Base-by-base conservation (phyloP, 768 basidiomycete genomes). In the Calvatia gigantea region DNA sequence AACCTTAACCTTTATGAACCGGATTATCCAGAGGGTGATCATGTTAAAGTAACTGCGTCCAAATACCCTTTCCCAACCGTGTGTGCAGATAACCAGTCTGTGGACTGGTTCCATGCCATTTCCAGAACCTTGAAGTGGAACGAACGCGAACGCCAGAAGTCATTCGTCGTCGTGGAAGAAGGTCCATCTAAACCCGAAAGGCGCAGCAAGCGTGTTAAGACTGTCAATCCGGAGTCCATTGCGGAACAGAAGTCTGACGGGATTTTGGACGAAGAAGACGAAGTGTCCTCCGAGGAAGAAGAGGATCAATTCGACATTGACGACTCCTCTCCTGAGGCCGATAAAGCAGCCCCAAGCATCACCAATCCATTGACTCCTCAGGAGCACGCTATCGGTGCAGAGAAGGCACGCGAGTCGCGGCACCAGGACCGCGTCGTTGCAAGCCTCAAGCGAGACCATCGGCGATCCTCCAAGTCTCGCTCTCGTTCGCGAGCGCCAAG, bases 21-120 rank as follows among this genome's bases (percentile, higher is more conserved):
- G 31, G 3, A 50, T 52, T 29, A 47, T 59, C 33, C 74, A 98
- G 95, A 98, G 87, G 97, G 97, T 38, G 97, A 99, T 65, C 96
- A 98, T 67, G 98, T 99, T 75, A 98, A 96, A 73, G 87, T 99
- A 55, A 94, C 91, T 1, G 96, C 97, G 0, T 97, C 94, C 1
- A 92, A 88, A 67, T 99, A 92, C 69, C 97, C 97, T 4, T 98
- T 98, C 80, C 97, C 97, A 6, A 98, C 97, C 2, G 94, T 99
- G 5, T 98, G 96, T 65, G 94, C 93, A 6, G 92, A 97, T 67
- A 97, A 95, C 59, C 95, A 97, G 67, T 97, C 94, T 17, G 92
- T 91, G 2, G 97, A 99, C 66, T 99, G 97, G 97, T 98, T 99
- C 84, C 86, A 93, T 59, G 83, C 96, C 3, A 98, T 99, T 60